A percentile compares a stretch with the other conserved stretches of the same genome.
Evolutionary conservation across 805 yeast genomes (phyloP).

Genomic region (Nakazawaea anatomiae): DNA sequence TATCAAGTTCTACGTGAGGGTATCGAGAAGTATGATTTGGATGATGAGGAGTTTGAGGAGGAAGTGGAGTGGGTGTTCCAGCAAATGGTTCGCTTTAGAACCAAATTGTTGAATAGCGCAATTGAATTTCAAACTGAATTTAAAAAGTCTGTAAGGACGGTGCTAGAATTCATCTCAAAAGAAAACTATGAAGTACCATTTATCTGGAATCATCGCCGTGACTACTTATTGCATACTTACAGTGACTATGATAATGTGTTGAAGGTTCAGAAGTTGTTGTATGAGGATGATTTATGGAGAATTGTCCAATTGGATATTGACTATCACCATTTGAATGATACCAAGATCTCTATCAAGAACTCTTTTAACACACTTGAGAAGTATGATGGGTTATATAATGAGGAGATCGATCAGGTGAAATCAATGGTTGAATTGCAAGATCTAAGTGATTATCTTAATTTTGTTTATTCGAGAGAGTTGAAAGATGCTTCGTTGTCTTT

Average conservation of each 20-base stretch:
- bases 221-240: slow-evolving; percentile 61
- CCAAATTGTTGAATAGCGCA: slow-evolving; percentile 30
- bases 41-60: slow-evolving; percentile 57
- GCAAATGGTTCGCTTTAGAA: slow-evolving; percentile 53
- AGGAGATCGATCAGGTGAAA: slow-evolving; percentile 48
- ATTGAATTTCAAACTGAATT: slow-evolving; percentile 40
- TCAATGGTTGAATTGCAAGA: slow-evolving; percentile 82
- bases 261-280: slow-evolving; percentile 45
- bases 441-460: slow-evolving; percentile 74
- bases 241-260: slow-evolving; percentile 37
- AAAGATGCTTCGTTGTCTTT: slow-evolving; percentile 34
- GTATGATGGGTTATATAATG: slow-evolving; percentile 53
- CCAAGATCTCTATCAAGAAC: slow-evolving; percentile 51
- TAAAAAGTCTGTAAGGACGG: slow-evolving; percentile 63
- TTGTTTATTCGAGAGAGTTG: slow-evolving; percentile 56
- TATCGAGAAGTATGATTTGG: slow-evolving; percentile 62
- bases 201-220: slow-evolving; percentile 93
- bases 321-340: slow-evolving; percentile 77
- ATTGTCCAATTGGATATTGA: slow-evolving; percentile 82
- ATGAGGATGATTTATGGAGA: slow-evolving; percentile 89
- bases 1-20: slow-evolving; percentile 71
- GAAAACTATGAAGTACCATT: slow-evolving; percentile 90
- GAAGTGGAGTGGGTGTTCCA: slow-evolving; percentile 83
- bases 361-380: slow-evolving; percentile 48
- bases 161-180: slow-evolving; percentile 62